Evolutionary conservation across 257 asterid species (phyloP).

Genomic region (Hygrophila difformis): DNA sequence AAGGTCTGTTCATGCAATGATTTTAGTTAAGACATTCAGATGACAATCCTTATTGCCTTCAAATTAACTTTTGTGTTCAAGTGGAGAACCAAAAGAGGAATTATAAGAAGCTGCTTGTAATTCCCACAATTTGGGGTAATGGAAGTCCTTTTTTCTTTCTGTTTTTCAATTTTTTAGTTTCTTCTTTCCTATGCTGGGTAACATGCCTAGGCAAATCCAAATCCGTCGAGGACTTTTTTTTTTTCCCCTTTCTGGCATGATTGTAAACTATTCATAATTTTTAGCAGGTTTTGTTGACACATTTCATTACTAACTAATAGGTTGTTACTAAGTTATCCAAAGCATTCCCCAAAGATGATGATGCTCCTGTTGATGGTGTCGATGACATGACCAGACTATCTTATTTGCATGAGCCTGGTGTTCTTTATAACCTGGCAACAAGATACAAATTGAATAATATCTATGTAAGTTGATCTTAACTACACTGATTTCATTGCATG

Average conservation of each 20-base stretch:
- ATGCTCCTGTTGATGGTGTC: slow-evolving; percentile 88
- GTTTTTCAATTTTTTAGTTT: too few relatives aligned
- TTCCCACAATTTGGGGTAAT: too few relatives aligned
- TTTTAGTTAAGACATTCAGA: not conserved
- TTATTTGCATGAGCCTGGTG: slow-evolving; percentile 95
- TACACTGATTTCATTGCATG: slow-evolving; percentile 2
- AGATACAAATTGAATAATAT: slow-evolving; percentile 91
- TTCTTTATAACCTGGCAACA: slow-evolving; percentile 72
- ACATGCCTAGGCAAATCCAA: not conserved
- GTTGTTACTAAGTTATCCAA: slow-evolving; percentile 43
- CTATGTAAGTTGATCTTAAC: slow-evolving; percentile 46
- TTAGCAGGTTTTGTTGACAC: not conserved
- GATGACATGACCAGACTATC: slow-evolving; percentile 96
- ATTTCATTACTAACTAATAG: slow-evolving; percentile 21
- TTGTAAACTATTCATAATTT: too few relatives aligned
- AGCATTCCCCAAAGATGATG: slow-evolving; percentile 83
- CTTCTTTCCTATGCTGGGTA: not conserved
- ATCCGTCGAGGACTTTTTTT: not conserved
- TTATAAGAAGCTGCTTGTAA: too few relatives aligned
- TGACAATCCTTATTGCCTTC: not conserved
- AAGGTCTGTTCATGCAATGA: too few relatives aligned
- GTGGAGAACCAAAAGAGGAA: too few relatives aligned
- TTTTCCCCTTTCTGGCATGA: not conserved
- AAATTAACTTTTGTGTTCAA: not conserved
- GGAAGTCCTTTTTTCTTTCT: too few relatives aligned